Evolutionary conservation across 2,329 filamentous ascomycete genomes (phyloP), one percentile per base, ranked within the genome.

Genomic region (Fusarium albosuccineum): DNA sequence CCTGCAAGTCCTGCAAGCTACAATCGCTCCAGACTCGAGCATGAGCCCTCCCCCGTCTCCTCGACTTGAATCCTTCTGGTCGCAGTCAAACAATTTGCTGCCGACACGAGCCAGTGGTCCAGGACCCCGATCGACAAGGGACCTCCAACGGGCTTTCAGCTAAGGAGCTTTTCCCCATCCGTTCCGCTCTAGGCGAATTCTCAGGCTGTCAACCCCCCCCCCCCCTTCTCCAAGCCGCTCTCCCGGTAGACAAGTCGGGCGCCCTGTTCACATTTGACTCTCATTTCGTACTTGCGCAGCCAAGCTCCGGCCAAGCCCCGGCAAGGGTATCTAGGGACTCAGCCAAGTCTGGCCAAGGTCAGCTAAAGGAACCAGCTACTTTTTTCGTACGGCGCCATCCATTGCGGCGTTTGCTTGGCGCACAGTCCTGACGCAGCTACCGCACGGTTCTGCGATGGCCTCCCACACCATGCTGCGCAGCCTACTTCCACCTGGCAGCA

Each of bases 371-470:
- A 62, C 46, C 42, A 58, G 42, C 57, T 59, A 33, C 44, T 51
- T 49, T 44, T 57, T 45, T 40, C 22, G 27, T 41, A 33, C 37
- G 36, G 22, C 45, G 45, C 53, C 52, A 57, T 40, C 65, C 60
- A 39, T 63, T 63, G 48, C 54, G 58, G 63, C 62, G 48, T 57
- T 55, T 61, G 64, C 67, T 70, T 69, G 60, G 60, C 66, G 60
- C 48, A 64, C 66, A 61, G 68, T 73, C 60, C 56, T 65, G 45
- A 44, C 46, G 60, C 54, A 55, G 51, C 57, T 65, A 51, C 58
- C 70, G 57, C 68, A 70, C 63, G 63, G 66, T 68, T 60, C 41
- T 69, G 63, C 59, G 69, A 73, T 73, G 71, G 62, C 67, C 67
- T 73, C 67, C 66, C 65, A 62, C 57, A 63, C 57, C 58, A 62